These are phyloP conservation scores for Xylariomycetidae sp. DNA, from an alignment of 2,329 filamentous ascomycete genomes.

Conservation along the genomic window DNA sequence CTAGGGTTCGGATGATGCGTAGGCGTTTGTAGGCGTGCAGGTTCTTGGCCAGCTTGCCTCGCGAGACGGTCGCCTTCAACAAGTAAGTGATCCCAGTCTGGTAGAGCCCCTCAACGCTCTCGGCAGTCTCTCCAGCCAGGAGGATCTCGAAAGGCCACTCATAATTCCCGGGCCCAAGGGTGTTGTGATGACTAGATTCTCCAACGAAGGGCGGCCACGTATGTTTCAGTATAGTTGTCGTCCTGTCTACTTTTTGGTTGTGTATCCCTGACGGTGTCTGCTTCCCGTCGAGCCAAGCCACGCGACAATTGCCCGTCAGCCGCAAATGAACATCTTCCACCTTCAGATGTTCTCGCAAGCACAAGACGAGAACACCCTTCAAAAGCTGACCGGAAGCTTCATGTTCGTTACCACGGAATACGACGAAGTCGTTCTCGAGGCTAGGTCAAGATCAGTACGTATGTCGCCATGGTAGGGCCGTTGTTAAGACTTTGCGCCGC, in stretches of 20 bases:
- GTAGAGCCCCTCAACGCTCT: constrained; percentile 85
- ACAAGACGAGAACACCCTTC: constrained; percentile 70
- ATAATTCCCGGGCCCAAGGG: constrained; percentile 70
- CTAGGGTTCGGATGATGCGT: constrained; percentile 72
- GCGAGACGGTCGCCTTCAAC: constrained; percentile 81
- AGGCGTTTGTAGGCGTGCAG: constrained; percentile 74
- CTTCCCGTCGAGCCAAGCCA: constrained; percentile 52
- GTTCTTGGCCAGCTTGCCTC: constrained; percentile 86
- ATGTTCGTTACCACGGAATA: constrained; percentile 70
- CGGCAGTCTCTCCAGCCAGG: constrained; percentile 67
- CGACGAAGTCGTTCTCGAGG: constrained; percentile 72
- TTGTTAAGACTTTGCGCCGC: constrained; percentile 3
- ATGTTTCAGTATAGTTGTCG: constrained; percentile 60
- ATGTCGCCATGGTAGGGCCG: constrained; percentile 6
- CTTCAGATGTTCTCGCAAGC: constrained; percentile 62
- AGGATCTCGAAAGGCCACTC: constrained; percentile 76
- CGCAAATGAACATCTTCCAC: constrained; percentile 71
- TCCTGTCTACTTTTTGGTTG: constrained; percentile 55
- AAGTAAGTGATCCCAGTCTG: constrained; percentile 88
- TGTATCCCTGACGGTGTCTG: constrained; percentile 53
- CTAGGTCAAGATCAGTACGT: constrained; percentile 36
- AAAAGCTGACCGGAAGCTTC: constrained; percentile 73
- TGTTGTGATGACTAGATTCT: constrained; percentile 48
- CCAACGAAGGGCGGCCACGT: constrained; percentile 65
- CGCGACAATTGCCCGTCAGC: constrained; percentile 63